Base-by-base conservation (phyloP, 768 basidiomycete species). In the Ephemerocybe angulata region DNA sequence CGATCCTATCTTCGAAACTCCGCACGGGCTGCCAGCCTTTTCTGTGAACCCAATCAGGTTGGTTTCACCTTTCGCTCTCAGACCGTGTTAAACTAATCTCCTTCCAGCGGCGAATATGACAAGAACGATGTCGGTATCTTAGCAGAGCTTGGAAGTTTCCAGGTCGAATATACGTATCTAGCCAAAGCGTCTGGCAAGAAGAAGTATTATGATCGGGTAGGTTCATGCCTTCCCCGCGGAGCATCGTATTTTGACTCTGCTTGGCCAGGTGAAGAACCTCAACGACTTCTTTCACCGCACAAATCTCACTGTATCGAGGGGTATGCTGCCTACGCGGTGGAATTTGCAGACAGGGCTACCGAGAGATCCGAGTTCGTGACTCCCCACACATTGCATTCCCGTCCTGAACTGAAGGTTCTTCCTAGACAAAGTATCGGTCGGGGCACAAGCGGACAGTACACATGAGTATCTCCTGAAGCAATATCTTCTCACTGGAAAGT, bases 81-180 rank as follows among this genome's bases (percentile, higher is more conserved):
- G 46, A 8, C 43, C 42, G 6, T 21, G 44, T 50, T 24, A 50
- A 52, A 11, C 24, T 54, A 46, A 35, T 46, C 27, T 2, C 35
- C 51, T 33, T 28, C 62, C 60, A 29, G 60, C 59, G 11, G 57
- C 47, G 10, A 47, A n/a, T 30, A 15, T 19, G 7, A 54, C 3
- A 75, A 77, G 0, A 56, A 67, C 0, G 69, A 72, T 49, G 64
- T 75, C 13, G 78, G 76, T 12, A 63, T 76, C 10, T 68, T 88
- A n/a, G 90, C 93, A 0, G 93, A 97, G 67, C 84, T 93, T 38
- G 89, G 84, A 3, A 90, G 82, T 41, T 74, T 88, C 53, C 91
- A 94, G 64, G 66, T 96, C 48, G 94, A 96, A 67, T 90, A 92
- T 66, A 80, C 86, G 53, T 93, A 93, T 60, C 78, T 95, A 1